Percentiles rank a stretch among this genome's conserved stretches.
These are phyloP conservation scores for Mortierella sp. DNA, from an alignment of 371 early-diverging fungal species.

Conservation along the genomic window DNA sequence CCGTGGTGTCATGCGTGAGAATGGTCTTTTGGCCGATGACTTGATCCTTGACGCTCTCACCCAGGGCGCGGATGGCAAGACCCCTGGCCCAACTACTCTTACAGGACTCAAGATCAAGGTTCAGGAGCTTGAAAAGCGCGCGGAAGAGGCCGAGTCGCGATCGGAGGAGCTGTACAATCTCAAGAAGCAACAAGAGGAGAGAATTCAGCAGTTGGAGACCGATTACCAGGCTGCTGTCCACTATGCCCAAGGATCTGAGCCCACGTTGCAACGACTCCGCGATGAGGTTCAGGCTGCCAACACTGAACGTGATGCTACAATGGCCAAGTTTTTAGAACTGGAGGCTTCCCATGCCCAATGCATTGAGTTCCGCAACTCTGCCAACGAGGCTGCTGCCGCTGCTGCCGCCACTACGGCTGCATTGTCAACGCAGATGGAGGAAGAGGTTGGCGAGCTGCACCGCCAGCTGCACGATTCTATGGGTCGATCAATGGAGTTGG, in stretches of 20 bases:
- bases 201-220: constrained; percentile 49
- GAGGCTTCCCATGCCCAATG: constrained; percentile 31
- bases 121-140: constrained; percentile 32
- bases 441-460: constrained; percentile 36
- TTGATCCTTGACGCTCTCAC: constrained; percentile 49
- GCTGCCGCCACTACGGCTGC: constrained; percentile 11
- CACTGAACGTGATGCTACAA: constrained; percentile 24
- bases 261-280: constrained; percentile 47
- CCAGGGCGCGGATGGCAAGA: constrained; percentile 17
- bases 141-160: constrained; percentile 24
- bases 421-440: constrained; percentile 19
- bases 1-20: constrained; percentile 70
- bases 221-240: constrained; percentile 58
- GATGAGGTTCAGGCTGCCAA: constrained; percentile 47
- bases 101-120: constrained; percentile 30
- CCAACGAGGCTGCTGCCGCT: constrained; percentile 13
- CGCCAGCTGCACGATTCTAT: constrained; percentile 43
- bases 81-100: constrained; percentile 14
- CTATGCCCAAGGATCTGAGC: constrained; percentile 55
- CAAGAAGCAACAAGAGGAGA: constrained; percentile 43
- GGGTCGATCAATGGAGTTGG: constrained; percentile 49
- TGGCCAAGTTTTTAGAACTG: constrained; percentile 15
- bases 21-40: constrained; percentile 57
- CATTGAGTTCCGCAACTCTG: constrained; percentile 18
- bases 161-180: constrained; percentile 17